phyloP scores from a whole-genome alignment of 208 protist genomes.

The Phytomonas sp. region DNA sequence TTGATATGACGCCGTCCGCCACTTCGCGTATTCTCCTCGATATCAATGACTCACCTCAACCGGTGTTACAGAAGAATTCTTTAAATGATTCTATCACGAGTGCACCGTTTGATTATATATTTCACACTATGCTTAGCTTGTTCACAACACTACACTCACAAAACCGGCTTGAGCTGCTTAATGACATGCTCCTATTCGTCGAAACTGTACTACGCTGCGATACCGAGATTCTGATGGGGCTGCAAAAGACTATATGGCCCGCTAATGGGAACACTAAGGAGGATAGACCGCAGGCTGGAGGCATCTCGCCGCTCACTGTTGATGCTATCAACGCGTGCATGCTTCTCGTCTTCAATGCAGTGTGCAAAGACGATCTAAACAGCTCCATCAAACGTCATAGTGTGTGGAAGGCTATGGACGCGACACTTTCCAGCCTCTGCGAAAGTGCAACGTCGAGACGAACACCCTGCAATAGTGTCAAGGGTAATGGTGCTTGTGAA shows the following conservation, averaged over 20 bases:
- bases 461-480: slow-evolving; percentile 24
- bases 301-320: slow-evolving; percentile 12
- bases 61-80: background rate
- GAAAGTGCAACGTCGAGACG: slow-evolving; percentile 13
- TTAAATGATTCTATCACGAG: background rate
- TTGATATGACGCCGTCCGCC: background rate
- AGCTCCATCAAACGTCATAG: background rate
- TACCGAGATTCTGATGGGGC: background rate
- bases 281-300: background rate
- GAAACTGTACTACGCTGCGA: background rate
- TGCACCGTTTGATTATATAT: slow-evolving; percentile 1
- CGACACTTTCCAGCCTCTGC: slow-evolving; percentile 2
- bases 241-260: background rate
- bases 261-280: background rate
- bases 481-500: slow-evolving; percentile 21
- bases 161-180: background rate
- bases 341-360: slow-evolving; percentile 55
- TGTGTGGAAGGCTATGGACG: background rate
- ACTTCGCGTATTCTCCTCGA: background rate
- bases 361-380: slow-evolving; percentile 55
- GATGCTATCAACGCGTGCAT: slow-evolving; percentile 56
- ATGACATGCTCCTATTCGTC: slow-evolving; percentile 3
- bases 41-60: background rate
- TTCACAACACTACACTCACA: background rate
- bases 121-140: background rate